Evolutionary conservation across 2,329 filamentous ascomycete genomes (phyloP), one percentile per base, ranked within the genome.

Genomic region (Torrubiella hemipterigena): DNA sequence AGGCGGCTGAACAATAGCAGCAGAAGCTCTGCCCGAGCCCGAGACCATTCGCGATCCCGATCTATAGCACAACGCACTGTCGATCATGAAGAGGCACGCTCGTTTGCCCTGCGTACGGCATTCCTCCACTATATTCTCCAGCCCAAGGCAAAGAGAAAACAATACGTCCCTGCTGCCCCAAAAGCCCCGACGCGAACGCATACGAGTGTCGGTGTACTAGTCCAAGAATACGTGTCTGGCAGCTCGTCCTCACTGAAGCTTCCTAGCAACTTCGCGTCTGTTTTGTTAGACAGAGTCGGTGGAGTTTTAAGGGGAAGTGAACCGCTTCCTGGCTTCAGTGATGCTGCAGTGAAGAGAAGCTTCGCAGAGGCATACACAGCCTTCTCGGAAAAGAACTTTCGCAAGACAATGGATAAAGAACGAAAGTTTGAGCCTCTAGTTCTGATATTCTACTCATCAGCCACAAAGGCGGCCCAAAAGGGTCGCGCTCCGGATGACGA

Each of bases 341-440:
- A 98, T 61, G 67, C 82, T n/a, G 66, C 80, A 17, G 79, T 98
- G 41, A 95, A 94, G 60, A 73, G 89, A 38, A 93, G 85, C 3
- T 98, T 98, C 59, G 91, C 85, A 33, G 83, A 85, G 42, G 94
- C 94, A 41, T 80, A 95, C 51, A 95, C 89, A 36, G 81, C 85
- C 34, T 82, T 98, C 53, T 95, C 89, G 44, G 84, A 93, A 39
- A 77, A 78, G 38, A 77, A 74, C 27, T 95, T 95, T 49, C 79
- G 84, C 43, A 93, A 86, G 60, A 80, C 77, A 36, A 85, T 95
- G 64, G 86, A 95, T 50, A 93, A 93, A 58, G 89, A 95, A 54
- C 74, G 89, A 39, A 79, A 89, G 48, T 79, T 93, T 15, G 91
- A 98, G 56, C 87, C 93, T 40, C 62, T 96, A 31, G 76, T 98